phyloP scores from a whole-genome alignment of 129 eudicot genomes.

The Helianthus annuus region DNA sequence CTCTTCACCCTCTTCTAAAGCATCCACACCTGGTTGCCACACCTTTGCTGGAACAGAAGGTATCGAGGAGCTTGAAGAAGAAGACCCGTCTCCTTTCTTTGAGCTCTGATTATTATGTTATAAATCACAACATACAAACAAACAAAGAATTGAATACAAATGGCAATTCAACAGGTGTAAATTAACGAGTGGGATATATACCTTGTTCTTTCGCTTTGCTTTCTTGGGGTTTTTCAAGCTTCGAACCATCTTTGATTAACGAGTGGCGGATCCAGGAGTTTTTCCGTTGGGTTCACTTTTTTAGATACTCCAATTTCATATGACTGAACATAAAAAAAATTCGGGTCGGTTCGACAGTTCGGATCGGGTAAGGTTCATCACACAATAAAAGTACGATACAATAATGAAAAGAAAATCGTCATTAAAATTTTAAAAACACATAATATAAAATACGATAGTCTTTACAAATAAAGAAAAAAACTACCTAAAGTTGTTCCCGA shows the following conservation, averaged over 20 bases:
- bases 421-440: too few relatives aligned
- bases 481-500: too few relatives aligned
- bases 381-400: too few relatives aligned
- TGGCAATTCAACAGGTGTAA: neutral
- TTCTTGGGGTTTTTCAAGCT: slow-evolving; percentile 76
- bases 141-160: neutral
- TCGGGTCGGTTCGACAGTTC: too few relatives aligned
- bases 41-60: slow-evolving; percentile 70
- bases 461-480: too few relatives aligned
- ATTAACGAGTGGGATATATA: neutral
- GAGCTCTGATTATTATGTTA: slow-evolving; percentile 38
- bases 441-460: too few relatives aligned
- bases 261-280: too few relatives aligned
- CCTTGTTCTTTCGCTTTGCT: slow-evolving; percentile 81
- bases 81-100: slow-evolving; percentile 62
- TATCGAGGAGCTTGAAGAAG: slow-evolving; percentile 37
- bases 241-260: slow-evolving; percentile 51
- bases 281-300: too few relatives aligned
- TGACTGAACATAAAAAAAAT: too few relatives aligned
- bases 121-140: neutral
- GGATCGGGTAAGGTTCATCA: too few relatives aligned
- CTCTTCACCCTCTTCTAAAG: slow-evolving; percentile 91
- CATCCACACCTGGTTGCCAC: slow-evolving; percentile 97
- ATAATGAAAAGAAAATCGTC: too few relatives aligned
- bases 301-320: too few relatives aligned